These are phyloP conservation scores for Cornus kousa DNA, from an alignment of 148 eudicot genomes.

Conservation along the genomic window DNA sequence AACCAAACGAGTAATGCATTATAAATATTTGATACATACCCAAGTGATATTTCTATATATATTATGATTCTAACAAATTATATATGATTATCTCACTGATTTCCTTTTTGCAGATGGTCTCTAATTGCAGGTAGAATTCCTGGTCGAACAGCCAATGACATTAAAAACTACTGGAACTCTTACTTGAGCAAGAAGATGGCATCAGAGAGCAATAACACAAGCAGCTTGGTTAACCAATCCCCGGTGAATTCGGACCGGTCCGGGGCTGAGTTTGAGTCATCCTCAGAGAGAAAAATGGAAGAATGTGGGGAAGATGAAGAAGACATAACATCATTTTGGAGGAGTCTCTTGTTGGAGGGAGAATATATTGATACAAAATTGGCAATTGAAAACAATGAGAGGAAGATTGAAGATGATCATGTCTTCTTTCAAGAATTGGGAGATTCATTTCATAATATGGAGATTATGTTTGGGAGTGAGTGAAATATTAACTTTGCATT, in stretches of 20 bases:
- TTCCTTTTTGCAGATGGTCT: constrained; percentile 4
- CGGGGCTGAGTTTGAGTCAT: not conserved
- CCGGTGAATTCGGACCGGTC: not conserved
- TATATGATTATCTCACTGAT: not conserved
- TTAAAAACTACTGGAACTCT: constrained; percentile 9
- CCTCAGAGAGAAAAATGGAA: not conserved
- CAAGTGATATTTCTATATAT: too few relatives aligned
- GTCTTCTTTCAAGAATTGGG: not conserved
- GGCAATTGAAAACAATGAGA: not conserved
- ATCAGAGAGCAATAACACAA: constrained; percentile 1
- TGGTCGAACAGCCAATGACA: constrained; percentile 5
- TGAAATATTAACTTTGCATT: not conserved
- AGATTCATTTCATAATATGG: constrained; percentile 4
- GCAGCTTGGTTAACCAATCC: not conserved
- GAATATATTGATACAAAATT: not conserved
- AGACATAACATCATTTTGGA: constrained; percentile 4
- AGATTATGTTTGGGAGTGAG: not conserved
- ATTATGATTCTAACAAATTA: too few relatives aligned
- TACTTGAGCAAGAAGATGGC: constrained; percentile 4
- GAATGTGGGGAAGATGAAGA: not conserved
- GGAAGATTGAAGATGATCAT: not conserved
- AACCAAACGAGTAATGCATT: too few relatives aligned
- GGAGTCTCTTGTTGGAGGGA: constrained; percentile 4
- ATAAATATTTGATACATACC: too few relatives aligned
- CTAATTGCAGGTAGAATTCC: constrained; percentile 10